phyloP scores from a whole-genome alignment of 2,329 filamentous ascomycete species.

The Colletotrichum cordylinicola region DNA sequence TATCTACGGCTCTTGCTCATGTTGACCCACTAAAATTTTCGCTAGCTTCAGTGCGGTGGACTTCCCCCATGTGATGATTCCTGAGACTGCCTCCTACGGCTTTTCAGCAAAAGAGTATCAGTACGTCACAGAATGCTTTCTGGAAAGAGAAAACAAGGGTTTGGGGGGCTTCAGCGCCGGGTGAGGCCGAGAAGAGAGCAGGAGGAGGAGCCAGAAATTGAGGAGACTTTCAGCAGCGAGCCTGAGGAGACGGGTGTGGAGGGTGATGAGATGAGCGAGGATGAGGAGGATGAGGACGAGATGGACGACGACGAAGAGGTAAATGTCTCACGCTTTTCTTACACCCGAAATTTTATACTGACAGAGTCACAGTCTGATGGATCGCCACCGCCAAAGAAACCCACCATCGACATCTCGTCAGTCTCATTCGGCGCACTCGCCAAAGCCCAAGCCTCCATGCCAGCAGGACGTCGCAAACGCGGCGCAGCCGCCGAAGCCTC shows the following conservation, averaged over 20 bases:
- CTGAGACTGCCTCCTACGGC: not conserved
- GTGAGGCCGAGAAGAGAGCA: constrained; percentile 38
- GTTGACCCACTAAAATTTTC: constrained; percentile 23
- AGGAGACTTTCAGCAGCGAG: constrained; percentile 14
- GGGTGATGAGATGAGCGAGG: constrained; percentile 1
- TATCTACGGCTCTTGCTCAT: constrained; percentile 1
- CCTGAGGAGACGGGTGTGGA: constrained; percentile 2
- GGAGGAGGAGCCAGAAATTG: constrained; percentile 34
- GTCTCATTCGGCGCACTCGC: constrained; percentile 92
- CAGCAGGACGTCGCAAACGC: constrained; percentile 34
- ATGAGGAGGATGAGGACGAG: constrained; percentile 34
- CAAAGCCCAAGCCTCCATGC: constrained; percentile 79
- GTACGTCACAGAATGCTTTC: constrained; percentile 4
- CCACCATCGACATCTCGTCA: constrained; percentile 54
- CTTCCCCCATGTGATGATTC: constrained; percentile 7
- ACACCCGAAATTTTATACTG: not conserved
- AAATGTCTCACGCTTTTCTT: not conserved
- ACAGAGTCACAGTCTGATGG: constrained; percentile 34
- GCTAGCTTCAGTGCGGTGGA: not conserved
- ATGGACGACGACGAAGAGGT: constrained; percentile 35
- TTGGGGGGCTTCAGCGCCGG: constrained; percentile 39
- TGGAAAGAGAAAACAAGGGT: constrained; percentile 22
- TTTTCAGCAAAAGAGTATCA: not conserved
- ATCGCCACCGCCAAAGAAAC: constrained; percentile 21
- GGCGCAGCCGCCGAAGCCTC: constrained; percentile 30